Conservation (phyloP, 163 green algal genomes). For the Scenedesmus sp. region DNA sequence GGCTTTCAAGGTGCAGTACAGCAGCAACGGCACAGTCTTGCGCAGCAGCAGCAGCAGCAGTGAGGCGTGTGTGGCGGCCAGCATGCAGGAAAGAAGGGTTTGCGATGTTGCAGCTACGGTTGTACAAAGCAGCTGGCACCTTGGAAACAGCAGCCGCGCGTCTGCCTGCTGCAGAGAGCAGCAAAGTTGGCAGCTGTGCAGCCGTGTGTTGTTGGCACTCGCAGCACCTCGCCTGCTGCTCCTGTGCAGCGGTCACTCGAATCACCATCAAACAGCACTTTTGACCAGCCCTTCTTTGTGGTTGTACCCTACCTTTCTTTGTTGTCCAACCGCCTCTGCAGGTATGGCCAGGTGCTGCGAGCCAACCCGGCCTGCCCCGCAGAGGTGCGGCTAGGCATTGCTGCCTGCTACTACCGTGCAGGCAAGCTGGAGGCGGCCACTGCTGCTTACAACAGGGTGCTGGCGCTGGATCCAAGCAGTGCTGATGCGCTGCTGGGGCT, state of each 20-base stretch:
- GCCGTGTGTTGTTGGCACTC: too few species aligned
- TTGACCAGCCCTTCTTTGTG: too few species aligned
- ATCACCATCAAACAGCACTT: not conserved
- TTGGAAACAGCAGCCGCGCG: not conserved
- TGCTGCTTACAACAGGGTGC: conserved; percentile 79
- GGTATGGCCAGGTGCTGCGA: conserved; percentile 77
- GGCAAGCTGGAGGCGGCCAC: conserved; percentile 74
- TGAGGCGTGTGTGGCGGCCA: too few species aligned
- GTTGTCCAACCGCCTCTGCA: conserved; percentile 37
- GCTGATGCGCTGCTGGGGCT: conserved; percentile 85
- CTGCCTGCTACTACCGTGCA: conserved; percentile 79
- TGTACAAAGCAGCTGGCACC: too few species aligned
- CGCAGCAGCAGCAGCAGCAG: not conserved
- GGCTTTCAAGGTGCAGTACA: too few species aligned
- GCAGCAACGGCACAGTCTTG: not conserved
- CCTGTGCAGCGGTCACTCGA: not conserved
- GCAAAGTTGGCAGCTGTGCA: not conserved
- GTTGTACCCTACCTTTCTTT: too few species aligned
- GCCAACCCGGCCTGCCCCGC: conserved; percentile 77
- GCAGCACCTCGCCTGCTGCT: too few species aligned
- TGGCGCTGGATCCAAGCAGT: conserved; percentile 81
- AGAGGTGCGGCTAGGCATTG: conserved; percentile 91
- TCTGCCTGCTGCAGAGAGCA: not conserved
- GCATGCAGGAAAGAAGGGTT: not conserved
- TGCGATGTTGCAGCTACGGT: not conserved